Conservation (phyloP, 2,329 filamentous ascomycete species). For the Ophiosphaerella herpotricha region DNA sequence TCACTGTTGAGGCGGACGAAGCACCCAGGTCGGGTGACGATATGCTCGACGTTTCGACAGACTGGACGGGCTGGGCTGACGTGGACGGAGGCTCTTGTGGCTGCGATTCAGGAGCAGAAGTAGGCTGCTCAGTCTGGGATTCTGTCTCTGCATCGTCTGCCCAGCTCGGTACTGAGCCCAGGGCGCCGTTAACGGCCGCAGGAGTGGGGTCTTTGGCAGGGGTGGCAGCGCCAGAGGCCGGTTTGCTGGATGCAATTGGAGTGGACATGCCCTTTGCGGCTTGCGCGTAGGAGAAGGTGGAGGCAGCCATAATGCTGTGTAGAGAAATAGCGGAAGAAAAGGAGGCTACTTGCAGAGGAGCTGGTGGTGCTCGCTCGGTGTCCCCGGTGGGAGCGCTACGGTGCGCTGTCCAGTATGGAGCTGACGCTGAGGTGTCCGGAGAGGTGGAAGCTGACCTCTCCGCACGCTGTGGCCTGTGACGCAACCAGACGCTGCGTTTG, state of each 20-base stretch:
- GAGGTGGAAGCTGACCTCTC: constrained; percentile 48
- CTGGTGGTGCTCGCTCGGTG: constrained; percentile 21
- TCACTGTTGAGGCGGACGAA: constrained; percentile 57
- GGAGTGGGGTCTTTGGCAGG: constrained; percentile 47
- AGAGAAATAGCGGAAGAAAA: constrained; percentile 10
- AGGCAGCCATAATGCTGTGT: constrained; percentile 32
- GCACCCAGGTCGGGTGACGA: constrained; percentile 61
- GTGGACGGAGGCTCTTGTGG: constrained; percentile 23
- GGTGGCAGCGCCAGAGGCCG: constrained; percentile 48
- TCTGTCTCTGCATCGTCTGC: constrained; percentile 55
- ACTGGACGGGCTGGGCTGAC: constrained; percentile 15
- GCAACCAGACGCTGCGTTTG: constrained; percentile 23
- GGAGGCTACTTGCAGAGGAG: constrained; percentile 5
- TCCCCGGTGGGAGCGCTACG: constrained; percentile 40
- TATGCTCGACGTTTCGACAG: constrained; percentile 29
- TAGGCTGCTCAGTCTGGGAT: constrained; percentile 30
- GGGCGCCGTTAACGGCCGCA: constrained; percentile 24
- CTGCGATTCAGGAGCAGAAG: constrained; percentile 26
- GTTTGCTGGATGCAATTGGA: constrained; percentile 51
- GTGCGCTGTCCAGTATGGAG: constrained; percentile 35
- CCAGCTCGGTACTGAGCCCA: constrained; percentile 47
- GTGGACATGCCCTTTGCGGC: constrained; percentile 79
- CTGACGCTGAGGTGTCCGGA: constrained; percentile 44
- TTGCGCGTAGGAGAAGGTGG: constrained; percentile 89
- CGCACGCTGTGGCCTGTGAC: constrained; percentile 38